Percentiles rank a stretch among this genome's conserved stretches.
Evolutionary conservation across 495 filamentous ascomycete genomes (phyloP).

Genomic region (Penicillium flavigenum): DNA sequence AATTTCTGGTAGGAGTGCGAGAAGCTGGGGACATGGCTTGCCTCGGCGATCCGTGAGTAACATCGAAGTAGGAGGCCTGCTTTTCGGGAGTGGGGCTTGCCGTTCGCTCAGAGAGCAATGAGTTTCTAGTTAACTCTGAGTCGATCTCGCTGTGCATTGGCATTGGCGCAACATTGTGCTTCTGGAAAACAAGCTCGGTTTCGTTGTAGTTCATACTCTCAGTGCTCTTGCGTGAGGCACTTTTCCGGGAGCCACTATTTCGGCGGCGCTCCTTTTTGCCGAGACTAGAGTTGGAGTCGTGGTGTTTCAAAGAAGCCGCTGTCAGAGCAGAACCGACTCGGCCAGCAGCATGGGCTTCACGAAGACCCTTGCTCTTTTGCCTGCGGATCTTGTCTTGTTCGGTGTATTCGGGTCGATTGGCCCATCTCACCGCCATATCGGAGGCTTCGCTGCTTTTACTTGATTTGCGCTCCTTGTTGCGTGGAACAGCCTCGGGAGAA

Average conservation of each 20-base stretch:
- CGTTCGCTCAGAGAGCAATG: slow-evolving; percentile 80
- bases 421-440: slow-evolving; percentile 48
- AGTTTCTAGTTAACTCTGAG: slow-evolving; percentile 84
- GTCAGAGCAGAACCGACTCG: slow-evolving; percentile 59
- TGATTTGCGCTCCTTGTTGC: slow-evolving; percentile 43
- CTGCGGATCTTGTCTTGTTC: slow-evolving; percentile 56
- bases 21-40: slow-evolving; percentile 53
- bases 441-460: slow-evolving; percentile 49
- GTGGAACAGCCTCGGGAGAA: slow-evolving; percentile 46
- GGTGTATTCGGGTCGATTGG: slow-evolving; percentile 44
- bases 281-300: slow-evolving; percentile 61
- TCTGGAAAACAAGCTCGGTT: slow-evolving; percentile 61
- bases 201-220: slow-evolving; percentile 56
- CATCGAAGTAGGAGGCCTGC: slow-evolving; percentile 48
- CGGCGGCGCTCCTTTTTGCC: slow-evolving; percentile 50
- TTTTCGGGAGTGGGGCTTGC: slow-evolving; percentile 50
- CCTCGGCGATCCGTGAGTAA: slow-evolving; percentile 52
- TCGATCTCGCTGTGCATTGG: slow-evolving; percentile 81
- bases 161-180: slow-evolving; percentile 70
- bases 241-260: slow-evolving; percentile 32
- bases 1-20: slow-evolving; percentile 53
- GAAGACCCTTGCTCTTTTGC: slow-evolving; percentile 60
- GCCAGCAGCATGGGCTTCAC: slow-evolving; percentile 56
- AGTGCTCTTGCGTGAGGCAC: slow-evolving; percentile 48
- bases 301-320: slow-evolving; percentile 61